Conservation (phyloP, 2,329 filamentous ascomycete genomes). For the Sporothrix humicola region DNA sequence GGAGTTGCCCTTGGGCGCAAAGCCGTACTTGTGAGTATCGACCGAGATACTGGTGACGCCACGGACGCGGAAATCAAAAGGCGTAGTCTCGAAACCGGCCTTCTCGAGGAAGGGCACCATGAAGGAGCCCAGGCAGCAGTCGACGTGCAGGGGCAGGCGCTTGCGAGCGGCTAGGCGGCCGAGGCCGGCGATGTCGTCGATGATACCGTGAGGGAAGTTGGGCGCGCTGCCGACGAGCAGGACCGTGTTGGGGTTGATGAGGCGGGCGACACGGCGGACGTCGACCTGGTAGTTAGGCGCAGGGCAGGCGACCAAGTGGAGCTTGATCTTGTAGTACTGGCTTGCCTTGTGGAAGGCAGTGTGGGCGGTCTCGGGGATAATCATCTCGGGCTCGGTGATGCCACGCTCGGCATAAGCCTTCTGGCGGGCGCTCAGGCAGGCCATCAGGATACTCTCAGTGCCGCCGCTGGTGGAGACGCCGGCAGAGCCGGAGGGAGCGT, state of each 20-base stretch:
- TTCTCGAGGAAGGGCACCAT: constrained; percentile 88
- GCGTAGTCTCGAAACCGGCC: constrained; percentile 87
- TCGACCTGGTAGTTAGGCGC: constrained; percentile 86
- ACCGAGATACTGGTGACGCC: constrained; percentile 95
- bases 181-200: constrained; percentile 88
- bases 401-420: constrained; percentile 85
- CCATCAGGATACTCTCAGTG: constrained; percentile 96
- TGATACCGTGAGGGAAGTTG: constrained; percentile 98
- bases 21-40: constrained; percentile 99
- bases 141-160: constrained; percentile 88
- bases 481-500: constrained; percentile 81
- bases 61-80: constrained; percentile 91
- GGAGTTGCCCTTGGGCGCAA: constrained; percentile 96
- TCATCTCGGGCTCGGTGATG: constrained; percentile 94
- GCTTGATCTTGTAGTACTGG: constrained; percentile 95
- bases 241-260: constrained; percentile 93
- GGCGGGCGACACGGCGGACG: constrained; percentile 74
- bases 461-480: constrained; percentile 92
- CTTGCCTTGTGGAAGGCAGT: constrained; percentile 96
- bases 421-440: constrained; percentile 85
- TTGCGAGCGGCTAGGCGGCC: constrained; percentile 81
- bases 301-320: constrained; percentile 86
- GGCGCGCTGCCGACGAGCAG: constrained; percentile 92
- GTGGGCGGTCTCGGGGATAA: constrained; percentile 91
- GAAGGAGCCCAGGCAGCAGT: constrained; percentile 97